These are phyloP conservation scores for Leptographium lundbergii DNA, from an alignment of 2,329 filamentous ascomycete species.

Conservation along the genomic window DNA sequence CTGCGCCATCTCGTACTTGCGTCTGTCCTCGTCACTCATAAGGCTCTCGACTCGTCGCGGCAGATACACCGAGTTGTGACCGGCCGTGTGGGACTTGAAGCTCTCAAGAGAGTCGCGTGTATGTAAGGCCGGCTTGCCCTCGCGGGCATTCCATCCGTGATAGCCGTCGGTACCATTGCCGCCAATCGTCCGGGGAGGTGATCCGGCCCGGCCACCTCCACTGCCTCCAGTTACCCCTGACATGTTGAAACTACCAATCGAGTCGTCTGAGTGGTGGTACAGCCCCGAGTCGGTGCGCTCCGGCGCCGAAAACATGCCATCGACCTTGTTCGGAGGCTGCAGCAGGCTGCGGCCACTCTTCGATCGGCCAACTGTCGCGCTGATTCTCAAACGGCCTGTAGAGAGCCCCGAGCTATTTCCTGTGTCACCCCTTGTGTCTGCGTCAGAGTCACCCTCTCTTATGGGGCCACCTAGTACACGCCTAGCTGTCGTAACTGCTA, in stretches of 20 bases:
- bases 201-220: not conserved
- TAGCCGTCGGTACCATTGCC: slow-evolving; percentile 6
- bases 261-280: slow-evolving; percentile 59
- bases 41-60: slow-evolving; percentile 61
- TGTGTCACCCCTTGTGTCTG: not conserved
- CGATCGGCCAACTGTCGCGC: slow-evolving; percentile 25
- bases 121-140: slow-evolving; percentile 15
- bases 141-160: slow-evolving; percentile 14
- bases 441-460: not conserved
- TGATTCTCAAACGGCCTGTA: not conserved
- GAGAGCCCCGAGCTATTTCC: slow-evolving; percentile 16
- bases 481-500: not conserved
- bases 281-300: slow-evolving; percentile 54
- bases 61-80: slow-evolving; percentile 47
- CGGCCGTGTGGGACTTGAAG: slow-evolving; percentile 41
- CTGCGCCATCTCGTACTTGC: slow-evolving; percentile 60
- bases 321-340: slow-evolving; percentile 60
- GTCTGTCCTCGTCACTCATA: slow-evolving; percentile 65
- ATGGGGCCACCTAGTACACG: not conserved
- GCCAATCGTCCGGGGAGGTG: not conserved
- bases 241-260: slow-evolving; percentile 39
- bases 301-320: slow-evolving; percentile 66
- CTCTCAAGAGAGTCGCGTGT: slow-evolving; percentile 56
- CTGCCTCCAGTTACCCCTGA: slow-evolving; percentile 9
- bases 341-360: slow-evolving; percentile 37